Percentiles rank a stretch among this genome's conserved stretches.
Evolutionary conservation across 257 asterid genomes (phyloP).

Genomic region (Solanum sejunctum): DNA sequence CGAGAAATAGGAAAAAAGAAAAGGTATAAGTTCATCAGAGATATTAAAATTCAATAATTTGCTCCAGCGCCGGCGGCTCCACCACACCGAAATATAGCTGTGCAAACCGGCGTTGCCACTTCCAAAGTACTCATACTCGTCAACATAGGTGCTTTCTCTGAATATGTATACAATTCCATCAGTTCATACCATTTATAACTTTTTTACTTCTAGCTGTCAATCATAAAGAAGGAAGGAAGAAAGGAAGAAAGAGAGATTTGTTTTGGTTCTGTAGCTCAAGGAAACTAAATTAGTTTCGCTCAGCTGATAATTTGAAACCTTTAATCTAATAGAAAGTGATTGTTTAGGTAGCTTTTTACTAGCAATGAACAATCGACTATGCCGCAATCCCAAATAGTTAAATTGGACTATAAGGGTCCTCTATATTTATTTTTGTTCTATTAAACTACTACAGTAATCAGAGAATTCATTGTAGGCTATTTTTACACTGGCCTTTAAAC

Average conservation of each 20-base stretch:
- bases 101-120: conserved; percentile 68
- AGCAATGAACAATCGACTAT: not conserved
- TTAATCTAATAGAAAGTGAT: not conserved
- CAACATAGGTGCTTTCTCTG: conserved; percentile 45
- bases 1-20: too few relatives aligned
- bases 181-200: not conserved
- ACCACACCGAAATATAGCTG: not conserved
- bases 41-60: too few relatives aligned
- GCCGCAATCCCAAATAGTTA: not conserved
- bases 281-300: not conserved
- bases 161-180: not conserved
- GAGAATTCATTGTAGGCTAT: not conserved
- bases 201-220: not conserved
- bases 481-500: not conserved
- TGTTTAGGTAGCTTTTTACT: not conserved
- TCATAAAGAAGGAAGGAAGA: not conserved
- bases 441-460: not conserved
- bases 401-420: not conserved
- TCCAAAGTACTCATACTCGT: conserved; percentile 64
- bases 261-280: not conserved
- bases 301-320: not conserved
- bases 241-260: not conserved
- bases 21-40: too few relatives aligned
- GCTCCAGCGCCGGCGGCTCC: too few relatives aligned
- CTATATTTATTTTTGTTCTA: not conserved